Evolutionary conservation across 352 stramenopile species (phyloP), one percentile per base, ranked within the genome.

Genomic region (Phytophthora vignae): DNA sequence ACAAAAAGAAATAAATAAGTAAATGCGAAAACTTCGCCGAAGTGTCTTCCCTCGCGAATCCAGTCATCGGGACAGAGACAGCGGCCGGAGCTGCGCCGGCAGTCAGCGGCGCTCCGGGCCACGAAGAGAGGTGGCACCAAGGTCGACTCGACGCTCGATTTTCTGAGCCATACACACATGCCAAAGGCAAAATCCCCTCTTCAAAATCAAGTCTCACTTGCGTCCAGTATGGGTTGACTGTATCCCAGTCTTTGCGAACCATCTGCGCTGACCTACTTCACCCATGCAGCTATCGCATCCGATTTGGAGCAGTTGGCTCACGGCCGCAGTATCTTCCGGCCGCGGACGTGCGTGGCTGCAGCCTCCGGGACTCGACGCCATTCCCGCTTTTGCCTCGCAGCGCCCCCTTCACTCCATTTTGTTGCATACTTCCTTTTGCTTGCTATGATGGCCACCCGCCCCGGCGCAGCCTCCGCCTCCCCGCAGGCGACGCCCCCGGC

Each of bases 201-300:
- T 3, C 50, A 66, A 67, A 68, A 73, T 73, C 65, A 64, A 25
- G 25, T 40, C 22, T 15, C 31, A 48, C 42, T 64, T n/a, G 38
- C 3, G 11, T n/a, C 58, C 54, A 58, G 15, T 60, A 71, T 71
- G 29, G 33, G 19, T 54, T 33, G 12, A 27, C 19, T 17, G 22
- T 14, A 12, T 31, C 44, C 46, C 55, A n/a, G 33, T 71, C 55
- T 72, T 33, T 68, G 58, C 50, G 46, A 40, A 27, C 53, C 52
- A 73, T 67, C 58, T 69, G 66, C 38, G 48, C 27, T 64, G 29
- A 58, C 15, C 66, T 44, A 72, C 48, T 71, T 77, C 59, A 70
- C 70, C 61, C 65, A 63, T 55, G 65, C 67, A 74, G 53, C 65
- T 40, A 74, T 77, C 70, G 54, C 38, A 52, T 58, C 59, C 46